Evolutionary conservation across 352 stramenopile species (phyloP).

Genomic region (Globisporangium rhizosaccharum): DNA sequence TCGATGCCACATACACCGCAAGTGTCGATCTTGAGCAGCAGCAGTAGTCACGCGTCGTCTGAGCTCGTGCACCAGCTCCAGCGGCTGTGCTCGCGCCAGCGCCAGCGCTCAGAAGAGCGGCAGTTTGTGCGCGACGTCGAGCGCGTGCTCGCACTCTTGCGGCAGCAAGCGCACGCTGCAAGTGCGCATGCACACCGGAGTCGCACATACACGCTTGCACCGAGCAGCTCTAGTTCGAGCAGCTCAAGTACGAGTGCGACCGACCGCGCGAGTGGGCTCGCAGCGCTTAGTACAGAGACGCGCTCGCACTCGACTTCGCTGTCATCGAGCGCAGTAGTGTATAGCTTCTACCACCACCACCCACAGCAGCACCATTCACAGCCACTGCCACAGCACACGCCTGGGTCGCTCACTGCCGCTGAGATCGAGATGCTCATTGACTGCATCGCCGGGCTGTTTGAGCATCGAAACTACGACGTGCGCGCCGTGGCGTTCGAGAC

Average conservation of each 20-base stretch:
- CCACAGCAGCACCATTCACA: neutral
- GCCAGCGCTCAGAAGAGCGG: conserved; percentile 56
- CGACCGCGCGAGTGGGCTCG: neutral
- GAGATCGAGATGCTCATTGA: conserved; percentile 63
- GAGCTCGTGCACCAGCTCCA: conserved; percentile 59
- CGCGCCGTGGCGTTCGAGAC: conserved; percentile 72
- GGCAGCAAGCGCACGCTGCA: conserved; percentile 15
- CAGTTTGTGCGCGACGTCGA: conserved; percentile 66
- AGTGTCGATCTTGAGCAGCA: neutral
- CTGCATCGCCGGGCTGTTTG: conserved; percentile 66
- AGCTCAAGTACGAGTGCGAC: neutral
- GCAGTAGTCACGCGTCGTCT: neutral
- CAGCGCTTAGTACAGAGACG: neutral
- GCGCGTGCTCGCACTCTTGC: conserved; percentile 39
- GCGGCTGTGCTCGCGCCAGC: conserved; percentile 54
- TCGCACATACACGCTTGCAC: neutral
- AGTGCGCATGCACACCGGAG: neutral
- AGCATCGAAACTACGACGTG: conserved; percentile 62
- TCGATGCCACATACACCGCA: too few relatives aligned
- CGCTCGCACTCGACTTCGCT: conserved; percentile 12
- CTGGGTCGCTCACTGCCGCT: conserved; percentile 6
- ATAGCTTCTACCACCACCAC: neutral
- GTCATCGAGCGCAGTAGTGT: neutral
- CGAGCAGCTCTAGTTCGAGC: conserved; percentile 2
- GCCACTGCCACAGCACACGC: neutral